Percentiles rank a stretch among this genome's conserved stretches.
These are phyloP conservation scores for Fusarium sp. DNA, from an alignment of 2,329 filamentous ascomycete species.

Conservation along the genomic window DNA sequence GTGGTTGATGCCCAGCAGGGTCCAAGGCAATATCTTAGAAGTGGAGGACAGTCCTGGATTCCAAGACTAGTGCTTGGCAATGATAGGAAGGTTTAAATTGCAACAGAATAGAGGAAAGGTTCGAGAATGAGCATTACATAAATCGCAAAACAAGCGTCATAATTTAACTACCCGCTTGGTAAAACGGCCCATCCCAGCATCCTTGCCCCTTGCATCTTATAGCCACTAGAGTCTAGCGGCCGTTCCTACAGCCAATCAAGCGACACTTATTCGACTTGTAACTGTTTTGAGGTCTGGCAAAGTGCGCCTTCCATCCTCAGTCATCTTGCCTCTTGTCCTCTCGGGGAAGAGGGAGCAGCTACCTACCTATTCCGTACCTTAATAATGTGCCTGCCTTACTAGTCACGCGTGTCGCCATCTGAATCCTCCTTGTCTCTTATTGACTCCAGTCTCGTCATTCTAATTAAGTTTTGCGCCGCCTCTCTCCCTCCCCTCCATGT, in stretches of 20 bases:
- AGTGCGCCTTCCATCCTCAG: conserved; percentile 24
- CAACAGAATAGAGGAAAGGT: background rate
- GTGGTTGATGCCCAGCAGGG: background rate
- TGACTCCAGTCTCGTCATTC: conserved; percentile 7
- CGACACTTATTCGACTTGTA: conserved; percentile 10
- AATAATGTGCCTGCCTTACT: conserved; percentile 1
- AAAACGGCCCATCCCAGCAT: conserved; percentile 15
- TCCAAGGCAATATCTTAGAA: background rate
- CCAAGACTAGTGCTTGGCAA: background rate
- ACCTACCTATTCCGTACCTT: background rate
- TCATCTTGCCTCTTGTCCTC: conserved; percentile 20
- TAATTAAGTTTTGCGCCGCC: conserved; percentile 2
- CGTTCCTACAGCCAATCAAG: conserved; percentile 37
- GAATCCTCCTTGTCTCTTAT: conserved; percentile 9
- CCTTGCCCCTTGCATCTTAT: conserved; percentile 42
- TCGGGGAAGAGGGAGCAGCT: background rate
- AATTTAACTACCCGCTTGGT: conserved; percentile 11
- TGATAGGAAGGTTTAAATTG: background rate
- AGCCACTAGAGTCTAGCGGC: conserved; percentile 24
- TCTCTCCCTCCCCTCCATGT: conserved; percentile 15
- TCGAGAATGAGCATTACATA: background rate
- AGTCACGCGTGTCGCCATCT: conserved; percentile 1
- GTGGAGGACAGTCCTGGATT: conserved; percentile 2
- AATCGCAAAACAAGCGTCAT: conserved; percentile 2
- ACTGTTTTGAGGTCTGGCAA: conserved; percentile 10